Evolutionary conservation across 164 flowering plant species (phyloP).

Genomic region (Nymphaea thermarum): DNA sequence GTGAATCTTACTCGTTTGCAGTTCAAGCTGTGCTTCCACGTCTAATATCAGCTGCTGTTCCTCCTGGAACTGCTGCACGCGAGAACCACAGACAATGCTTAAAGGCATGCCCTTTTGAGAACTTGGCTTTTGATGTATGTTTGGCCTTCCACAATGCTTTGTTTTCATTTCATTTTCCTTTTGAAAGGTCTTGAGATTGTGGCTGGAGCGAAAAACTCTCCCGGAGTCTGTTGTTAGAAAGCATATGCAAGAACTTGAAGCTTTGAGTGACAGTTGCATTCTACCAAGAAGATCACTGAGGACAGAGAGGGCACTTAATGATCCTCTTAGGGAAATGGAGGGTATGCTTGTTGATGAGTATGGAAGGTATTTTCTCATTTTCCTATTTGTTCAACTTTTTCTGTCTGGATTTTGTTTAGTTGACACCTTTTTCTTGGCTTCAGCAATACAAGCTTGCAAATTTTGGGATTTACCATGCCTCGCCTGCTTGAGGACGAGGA

Average conservation of each 20-base stretch:
- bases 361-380: conserved; percentile 56
- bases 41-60: conserved; percentile 81
- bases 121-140: conserved; percentile 1
- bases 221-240: conserved; percentile 68
- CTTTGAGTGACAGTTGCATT: conserved; percentile 28
- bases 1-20: conserved; percentile 60
- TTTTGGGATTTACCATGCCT: conserved; percentile 80
- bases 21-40: conserved; percentile 69
- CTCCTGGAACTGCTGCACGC: conserved; percentile 60
- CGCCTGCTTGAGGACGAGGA: conserved; percentile 66
- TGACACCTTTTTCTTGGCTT: conserved; percentile 7
- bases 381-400: not conserved
- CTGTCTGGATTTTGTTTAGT: not conserved
- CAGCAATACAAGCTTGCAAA: conserved; percentile 94
- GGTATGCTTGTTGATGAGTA: conserved; percentile 96
- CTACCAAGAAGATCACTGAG: conserved; percentile 51
- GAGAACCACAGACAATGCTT: conserved; percentile 93
- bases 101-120: conserved; percentile 40
- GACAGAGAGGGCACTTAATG: conserved; percentile 78
- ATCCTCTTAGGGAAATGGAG: conserved; percentile 91
- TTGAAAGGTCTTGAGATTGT: conserved; percentile 77
- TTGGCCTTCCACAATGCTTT: not conserved
- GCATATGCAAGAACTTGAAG: conserved; percentile 74
- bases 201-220: conserved; percentile 77
- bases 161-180: not conserved